Percentiles rank a stretch among this genome's conserved stretches.
These are phyloP conservation scores for Colletotrichum liaoningense DNA, from an alignment of 2,329 filamentous ascomycete species.

Conservation along the genomic window DNA sequence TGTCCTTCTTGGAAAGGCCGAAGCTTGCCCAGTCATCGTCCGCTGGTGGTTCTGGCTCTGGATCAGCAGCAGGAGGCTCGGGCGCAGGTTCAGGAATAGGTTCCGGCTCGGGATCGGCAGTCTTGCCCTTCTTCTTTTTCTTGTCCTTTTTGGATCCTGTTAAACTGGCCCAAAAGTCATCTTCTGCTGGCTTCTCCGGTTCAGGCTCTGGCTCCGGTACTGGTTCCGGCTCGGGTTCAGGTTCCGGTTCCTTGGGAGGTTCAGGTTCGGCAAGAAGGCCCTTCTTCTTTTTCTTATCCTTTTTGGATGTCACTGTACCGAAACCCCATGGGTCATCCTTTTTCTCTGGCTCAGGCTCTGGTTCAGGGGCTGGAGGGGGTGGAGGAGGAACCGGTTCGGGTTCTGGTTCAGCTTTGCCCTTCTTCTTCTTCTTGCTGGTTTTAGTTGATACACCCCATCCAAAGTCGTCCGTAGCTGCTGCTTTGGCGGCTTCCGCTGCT, in stretches of 20 bases:
- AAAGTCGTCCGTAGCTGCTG: slow-evolving; percentile 31
- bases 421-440: slow-evolving; percentile 45
- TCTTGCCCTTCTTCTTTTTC: slow-evolving; percentile 46
- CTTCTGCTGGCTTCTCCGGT: slow-evolving; percentile 36
- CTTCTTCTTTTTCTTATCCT: slow-evolving; percentile 52
- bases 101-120: slow-evolving; percentile 33
- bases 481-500: slow-evolving; percentile 37
- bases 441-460: slow-evolving; percentile 42
- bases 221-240: slow-evolving; percentile 20
- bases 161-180: slow-evolving; percentile 47
- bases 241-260: slow-evolving; percentile 38
- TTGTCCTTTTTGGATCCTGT: slow-evolving; percentile 45
- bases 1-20: slow-evolving; percentile 45
- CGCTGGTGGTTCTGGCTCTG: slow-evolving; percentile 18
- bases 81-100: slow-evolving; percentile 15
- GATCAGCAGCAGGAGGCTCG: slow-evolving; percentile 38
- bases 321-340: slow-evolving; percentile 39
- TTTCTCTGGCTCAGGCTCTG: slow-evolving; percentile 37
- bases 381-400: slow-evolving; percentile 29
- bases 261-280: slow-evolving; percentile 41
- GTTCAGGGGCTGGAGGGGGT: slow-evolving; percentile 38
- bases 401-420: slow-evolving; percentile 29
- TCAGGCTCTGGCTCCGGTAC: slow-evolving; percentile 44
- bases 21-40: slow-evolving; percentile 43
- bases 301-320: slow-evolving; percentile 42